Evolutionary conservation across 2,329 filamentous ascomycete species (phyloP), one percentile per base, ranked within the genome.

Genomic region (Aspergillus sp.): DNA sequence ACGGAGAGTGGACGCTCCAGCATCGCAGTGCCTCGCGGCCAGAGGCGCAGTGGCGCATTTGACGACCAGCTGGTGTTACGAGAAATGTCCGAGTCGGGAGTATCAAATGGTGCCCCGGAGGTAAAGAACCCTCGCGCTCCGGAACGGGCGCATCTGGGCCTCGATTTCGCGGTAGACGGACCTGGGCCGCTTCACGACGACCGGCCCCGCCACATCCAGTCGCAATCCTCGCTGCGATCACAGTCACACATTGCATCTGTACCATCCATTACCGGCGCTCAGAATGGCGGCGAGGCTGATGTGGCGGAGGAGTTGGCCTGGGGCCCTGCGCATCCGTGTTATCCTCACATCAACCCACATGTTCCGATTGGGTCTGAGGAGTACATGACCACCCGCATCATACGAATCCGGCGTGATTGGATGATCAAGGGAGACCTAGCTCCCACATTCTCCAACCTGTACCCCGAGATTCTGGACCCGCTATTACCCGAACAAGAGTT

Each of bases 241-340:
- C 75, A 77, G 55, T 74, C 77, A 4, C 75, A 76, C 56, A 72
- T 74, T 45, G 74, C 75, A 9, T 75, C 75, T 0, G 63, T 76
- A n/a, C 74, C 76, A 1, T 77, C 76, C 12, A 73, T 76, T 32
- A 72, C 74, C 8, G 72, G 69, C 28, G 67, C 69, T 39, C 64
- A 75, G 17, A 72, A 73, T 3, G 69, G 69, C 13, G 73, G 67
- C 12, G 85, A 88, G 51, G 76, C 71, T 13, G 85, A 88, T 53
- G 83, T 85, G 21, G 88, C 87, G 28, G 82, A 88, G 56, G 89
- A 90, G 63, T 87, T 92, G 55, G 87, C 92, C 76, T 99, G 95
- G 95, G 94, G 95, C 0, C 92, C 93, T 13, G 87, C 90, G 43
- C 95, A 99, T 74, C 94, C 95, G 4, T 99, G 95, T 76, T 98